Percentiles rank a stretch among this genome's conserved stretches.
phyloP scores from a whole-genome alignment of 2,329 filamentous ascomycete genomes.

The Ampelomyces quisqualis region DNA sequence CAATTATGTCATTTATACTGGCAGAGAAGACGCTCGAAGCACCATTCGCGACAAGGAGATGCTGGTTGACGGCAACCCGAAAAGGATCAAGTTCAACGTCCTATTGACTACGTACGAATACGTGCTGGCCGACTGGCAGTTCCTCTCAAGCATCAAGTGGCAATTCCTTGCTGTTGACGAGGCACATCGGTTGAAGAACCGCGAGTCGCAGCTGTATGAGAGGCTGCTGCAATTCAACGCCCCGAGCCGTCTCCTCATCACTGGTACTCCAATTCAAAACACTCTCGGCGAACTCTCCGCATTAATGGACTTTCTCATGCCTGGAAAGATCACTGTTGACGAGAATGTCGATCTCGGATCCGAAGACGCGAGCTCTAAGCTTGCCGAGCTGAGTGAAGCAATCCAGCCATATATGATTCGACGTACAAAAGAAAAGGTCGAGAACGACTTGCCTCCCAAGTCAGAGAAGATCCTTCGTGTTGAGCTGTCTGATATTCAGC shows the following conservation, averaged over 20 bases:
- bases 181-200: conserved; percentile 94
- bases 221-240: conserved; percentile 83
- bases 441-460: conserved; percentile 93
- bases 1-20: conserved; percentile 96
- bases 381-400: conserved; percentile 78
- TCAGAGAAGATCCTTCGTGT: conserved; percentile 99
- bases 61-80: conserved; percentile 79
- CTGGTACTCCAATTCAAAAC: conserved; percentile 96
- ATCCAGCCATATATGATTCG: conserved; percentile 95
- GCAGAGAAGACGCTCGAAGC: conserved; percentile 79
- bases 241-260: conserved; percentile 88
- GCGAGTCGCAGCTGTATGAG: conserved; percentile 88
- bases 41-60: conserved; percentile 91
- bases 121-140: conserved; percentile 80
- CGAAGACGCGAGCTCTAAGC: conserved; percentile 80
- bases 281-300: conserved; percentile 90
- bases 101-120: conserved; percentile 97
- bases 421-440: conserved; percentile 94
- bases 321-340: conserved; percentile 88
- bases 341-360: conserved; percentile 84
- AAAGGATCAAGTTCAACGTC: conserved; percentile 95
- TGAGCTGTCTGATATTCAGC: conserved; percentile 90
- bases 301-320: conserved; percentile 93
- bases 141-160: conserved; percentile 91
- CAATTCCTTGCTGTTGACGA: conserved; percentile 96